Evolutionary conservation across 208 protist species (phyloP).

Genomic region (Leishmania tarentolae): DNA sequence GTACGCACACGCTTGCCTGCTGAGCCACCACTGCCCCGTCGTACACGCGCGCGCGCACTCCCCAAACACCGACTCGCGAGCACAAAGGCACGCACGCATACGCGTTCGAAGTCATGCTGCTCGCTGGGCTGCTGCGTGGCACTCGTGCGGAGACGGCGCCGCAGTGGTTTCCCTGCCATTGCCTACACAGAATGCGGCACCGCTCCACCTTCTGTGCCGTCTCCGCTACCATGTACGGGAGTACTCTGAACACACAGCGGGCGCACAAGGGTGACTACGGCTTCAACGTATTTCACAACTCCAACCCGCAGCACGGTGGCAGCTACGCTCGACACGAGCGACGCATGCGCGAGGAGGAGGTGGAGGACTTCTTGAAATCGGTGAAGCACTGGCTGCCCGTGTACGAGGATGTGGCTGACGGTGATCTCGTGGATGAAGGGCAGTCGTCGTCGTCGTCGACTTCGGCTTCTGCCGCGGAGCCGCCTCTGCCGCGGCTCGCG

Average conservation of each 20-base stretch:
- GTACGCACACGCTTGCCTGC: neutral
- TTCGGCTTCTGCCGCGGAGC: neutral
- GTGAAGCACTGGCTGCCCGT: slow-evolving; percentile 79
- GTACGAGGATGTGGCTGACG: slow-evolving; percentile 28
- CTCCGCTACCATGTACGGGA: neutral
- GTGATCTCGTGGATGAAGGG: neutral
- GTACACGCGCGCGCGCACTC: neutral
- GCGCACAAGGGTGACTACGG: slow-evolving; percentile 71
- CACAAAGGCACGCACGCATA: neutral
- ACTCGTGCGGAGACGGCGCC: neutral
- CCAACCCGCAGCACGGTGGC: slow-evolving; percentile 85
- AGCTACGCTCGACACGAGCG: slow-evolving; percentile 84
- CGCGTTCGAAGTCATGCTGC: neutral
- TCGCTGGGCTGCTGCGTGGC: neutral
- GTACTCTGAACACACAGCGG: slow-evolving; percentile 7
- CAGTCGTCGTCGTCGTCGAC: neutral
- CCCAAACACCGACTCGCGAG: neutral
- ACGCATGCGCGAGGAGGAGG: slow-evolving; percentile 84
- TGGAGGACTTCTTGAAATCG: slow-evolving; percentile 81
- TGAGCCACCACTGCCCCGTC: neutral
- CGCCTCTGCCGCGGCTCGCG: slow-evolving; percentile 28
- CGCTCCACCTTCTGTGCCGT: neutral
- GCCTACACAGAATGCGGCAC: neutral
- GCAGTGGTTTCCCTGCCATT: neutral
- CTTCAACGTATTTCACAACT: slow-evolving; percentile 88